phyloP scores from a whole-genome alignment of 352 stramenopile genomes.

The Globisporangium mamillatum region DNA sequence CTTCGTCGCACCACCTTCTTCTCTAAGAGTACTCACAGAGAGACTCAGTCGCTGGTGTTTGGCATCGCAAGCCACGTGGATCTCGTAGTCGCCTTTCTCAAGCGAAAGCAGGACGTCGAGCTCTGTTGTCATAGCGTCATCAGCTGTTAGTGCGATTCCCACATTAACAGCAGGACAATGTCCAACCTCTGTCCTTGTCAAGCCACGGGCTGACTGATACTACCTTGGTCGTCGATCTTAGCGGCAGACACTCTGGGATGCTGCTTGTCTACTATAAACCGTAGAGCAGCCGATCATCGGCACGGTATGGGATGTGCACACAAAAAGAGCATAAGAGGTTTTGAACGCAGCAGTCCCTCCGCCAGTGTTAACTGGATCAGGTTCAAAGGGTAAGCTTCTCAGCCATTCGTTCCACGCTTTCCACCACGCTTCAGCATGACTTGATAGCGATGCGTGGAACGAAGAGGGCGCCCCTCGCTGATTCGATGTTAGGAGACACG shows the following conservation, averaged over 20 bases:
- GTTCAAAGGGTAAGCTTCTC: conserved; percentile 62
- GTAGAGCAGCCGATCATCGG: neutral
- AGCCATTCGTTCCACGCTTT: conserved; percentile 30
- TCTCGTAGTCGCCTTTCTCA: conserved; percentile 20
- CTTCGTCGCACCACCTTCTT: neutral
- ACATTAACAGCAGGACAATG: neutral
- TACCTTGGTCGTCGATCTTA: conserved; percentile 9
- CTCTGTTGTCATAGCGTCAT: conserved; percentile 11
- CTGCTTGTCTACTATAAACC: neutral
- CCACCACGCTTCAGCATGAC: neutral
- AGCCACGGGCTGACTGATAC: neutral
- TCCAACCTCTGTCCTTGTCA: neutral
- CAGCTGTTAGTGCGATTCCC: neutral
- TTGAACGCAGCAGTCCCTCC: conserved; percentile 49
- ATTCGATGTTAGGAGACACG: conserved; percentile 28
- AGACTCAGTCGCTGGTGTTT: neutral
- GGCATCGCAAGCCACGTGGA: conserved; percentile 15
- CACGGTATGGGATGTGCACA: neutral
- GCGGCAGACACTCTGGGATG: neutral
- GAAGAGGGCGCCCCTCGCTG: conserved; percentile 55
- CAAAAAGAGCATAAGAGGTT: conserved; percentile 27
- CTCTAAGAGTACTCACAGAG: neutral
- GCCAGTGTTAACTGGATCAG: conserved; percentile 66
- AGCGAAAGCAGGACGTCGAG: conserved; percentile 21
- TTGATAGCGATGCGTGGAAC: neutral